phyloP scores from a whole-genome alignment of 192 early-diverging fungal species.

The Podila clonocystis region DNA sequence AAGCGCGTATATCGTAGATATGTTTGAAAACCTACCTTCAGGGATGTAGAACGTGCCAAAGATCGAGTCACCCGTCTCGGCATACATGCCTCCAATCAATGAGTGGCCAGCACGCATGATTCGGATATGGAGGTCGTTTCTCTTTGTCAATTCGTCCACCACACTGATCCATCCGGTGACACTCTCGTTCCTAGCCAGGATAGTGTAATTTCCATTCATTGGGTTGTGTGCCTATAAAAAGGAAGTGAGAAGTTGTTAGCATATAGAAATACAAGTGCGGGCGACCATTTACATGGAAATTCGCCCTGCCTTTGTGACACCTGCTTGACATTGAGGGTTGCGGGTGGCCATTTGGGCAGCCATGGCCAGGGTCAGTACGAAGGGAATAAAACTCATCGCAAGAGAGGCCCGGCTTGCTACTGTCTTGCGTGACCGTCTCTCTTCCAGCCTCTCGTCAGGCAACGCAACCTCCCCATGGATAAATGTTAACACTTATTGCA shows the following conservation, averaged over 20 bases:
- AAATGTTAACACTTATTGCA: conserved; percentile 27
- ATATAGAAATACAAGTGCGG: background rate
- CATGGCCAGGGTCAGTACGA: conserved; percentile 43
- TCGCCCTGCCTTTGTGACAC: conserved; percentile 51
- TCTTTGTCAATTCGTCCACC: conserved; percentile 61
- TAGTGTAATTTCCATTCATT: conserved; percentile 34
- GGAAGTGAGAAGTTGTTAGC: background rate
- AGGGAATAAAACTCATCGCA: conserved; percentile 49
- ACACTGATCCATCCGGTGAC: conserved; percentile 85
- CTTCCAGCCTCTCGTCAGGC: conserved; percentile 45
- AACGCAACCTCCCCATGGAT: conserved; percentile 55
- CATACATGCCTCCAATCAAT: conserved; percentile 86
- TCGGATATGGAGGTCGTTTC: conserved; percentile 65
- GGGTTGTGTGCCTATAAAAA: conserved; percentile 30
- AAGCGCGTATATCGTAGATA: background rate
- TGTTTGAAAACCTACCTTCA: conserved; percentile 64
- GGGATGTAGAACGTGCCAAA: conserved; percentile 87
- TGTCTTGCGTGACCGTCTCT: conserved; percentile 14
- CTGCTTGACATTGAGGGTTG: conserved; percentile 63
- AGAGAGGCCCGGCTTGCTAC: conserved; percentile 17
- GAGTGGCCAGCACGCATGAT: conserved; percentile 90
- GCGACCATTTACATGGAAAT: background rate
- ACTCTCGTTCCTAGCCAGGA: conserved; percentile 81
- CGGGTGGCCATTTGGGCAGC: conserved; percentile 50
- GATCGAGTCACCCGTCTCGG: conserved; percentile 71